Evolutionary conservation across 1,284 basidiomycete species (phyloP).

Genomic region (Naganishia sp.): DNA sequence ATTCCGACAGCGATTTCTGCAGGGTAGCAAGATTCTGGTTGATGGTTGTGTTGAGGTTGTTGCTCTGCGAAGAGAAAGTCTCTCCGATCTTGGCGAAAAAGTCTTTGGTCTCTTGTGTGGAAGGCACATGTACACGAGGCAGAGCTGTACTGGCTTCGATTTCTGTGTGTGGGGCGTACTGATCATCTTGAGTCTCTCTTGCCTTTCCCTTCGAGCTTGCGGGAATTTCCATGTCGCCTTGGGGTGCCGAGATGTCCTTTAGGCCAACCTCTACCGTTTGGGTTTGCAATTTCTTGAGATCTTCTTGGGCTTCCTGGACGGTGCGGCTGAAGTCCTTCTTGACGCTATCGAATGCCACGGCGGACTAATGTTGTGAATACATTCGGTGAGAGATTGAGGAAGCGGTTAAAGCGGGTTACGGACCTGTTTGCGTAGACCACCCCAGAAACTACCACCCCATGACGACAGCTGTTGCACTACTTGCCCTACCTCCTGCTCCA

Average conservation of each 20-base stretch:
- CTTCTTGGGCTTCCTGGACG: constrained; percentile 77
- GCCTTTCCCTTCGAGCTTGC: constrained; percentile 41
- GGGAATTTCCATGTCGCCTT: constrained; percentile 27
- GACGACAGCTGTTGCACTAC: constrained; percentile 74
- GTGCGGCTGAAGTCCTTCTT: constrained; percentile 75
- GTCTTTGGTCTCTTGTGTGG: constrained; percentile 25
- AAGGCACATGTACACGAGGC: constrained; percentile 9
- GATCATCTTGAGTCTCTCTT: constrained; percentile 38
- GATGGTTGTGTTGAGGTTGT: constrained; percentile 58
- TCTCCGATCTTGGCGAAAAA: constrained; percentile 30
- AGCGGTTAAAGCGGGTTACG: constrained; percentile 40
- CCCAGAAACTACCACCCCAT: constrained; percentile 69
- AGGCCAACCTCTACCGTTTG: constrained; percentile 42
- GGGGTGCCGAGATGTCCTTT: constrained; percentile 27
- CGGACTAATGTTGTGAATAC: constrained; percentile 60
- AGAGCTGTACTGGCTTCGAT: not conserved
- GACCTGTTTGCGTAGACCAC: constrained; percentile 82
- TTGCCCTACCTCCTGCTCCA: constrained; percentile 79
- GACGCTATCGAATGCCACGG: constrained; percentile 68
- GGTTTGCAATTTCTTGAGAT: constrained; percentile 59
- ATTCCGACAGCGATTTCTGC: constrained; percentile 67
- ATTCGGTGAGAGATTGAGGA: not conserved
- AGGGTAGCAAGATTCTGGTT: constrained; percentile 59
- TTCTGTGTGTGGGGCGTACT: constrained; percentile 2
- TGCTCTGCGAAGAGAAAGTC: constrained; percentile 29